Evolutionary conservation across 805 yeast species (phyloP), one percentile per base, ranked within the genome.

Genomic region (Myxozyma lipomycoides): DNA sequence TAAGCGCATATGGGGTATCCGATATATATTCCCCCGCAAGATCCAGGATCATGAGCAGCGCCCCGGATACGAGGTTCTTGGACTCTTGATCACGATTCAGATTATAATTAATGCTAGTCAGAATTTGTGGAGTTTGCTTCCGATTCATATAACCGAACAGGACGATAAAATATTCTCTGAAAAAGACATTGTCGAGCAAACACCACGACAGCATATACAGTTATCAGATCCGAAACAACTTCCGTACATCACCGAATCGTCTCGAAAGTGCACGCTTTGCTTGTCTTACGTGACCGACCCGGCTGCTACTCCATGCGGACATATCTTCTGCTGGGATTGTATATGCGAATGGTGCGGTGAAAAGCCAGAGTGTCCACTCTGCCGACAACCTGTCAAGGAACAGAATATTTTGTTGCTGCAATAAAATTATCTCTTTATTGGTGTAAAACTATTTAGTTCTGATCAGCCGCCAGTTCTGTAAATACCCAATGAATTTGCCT

Each of bases 321-420:
- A 91, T 66, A 51, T 87, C 15, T 91, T 86, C 66, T 91, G 98
- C 68, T 91, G 98, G 97, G 74, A 73, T 4, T 91, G 98, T 65
- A 81, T 89, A 3, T 74, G 81, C 4, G 95, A 86, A 60, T 91
- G 98, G 98, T 79, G 89, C 51, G 74, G 87, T 55, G 96, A 89
- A 58, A 76, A 78, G 52, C 83, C 88, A 0, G 96, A 89, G 63
- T 91, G 98, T 64, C 98, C 98, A 0, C 71, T 93, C 24, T 93
- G 98, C 64, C 69, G 98, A 47, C 93, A 84, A 57, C 74, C 71
- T 22, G 76, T 87, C 45, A 69, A 74, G 25, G 83, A 77, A 60
- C 83, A 82, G 64, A 78, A 81, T 55, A 63, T 87, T 45, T 69
- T 87, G 38, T 82, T 86, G 0, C 64, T 84, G 46, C 76, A 58